Base-by-base conservation (phyloP, 129 eudicot genomes). In the Cynara cardunculus region DNA sequence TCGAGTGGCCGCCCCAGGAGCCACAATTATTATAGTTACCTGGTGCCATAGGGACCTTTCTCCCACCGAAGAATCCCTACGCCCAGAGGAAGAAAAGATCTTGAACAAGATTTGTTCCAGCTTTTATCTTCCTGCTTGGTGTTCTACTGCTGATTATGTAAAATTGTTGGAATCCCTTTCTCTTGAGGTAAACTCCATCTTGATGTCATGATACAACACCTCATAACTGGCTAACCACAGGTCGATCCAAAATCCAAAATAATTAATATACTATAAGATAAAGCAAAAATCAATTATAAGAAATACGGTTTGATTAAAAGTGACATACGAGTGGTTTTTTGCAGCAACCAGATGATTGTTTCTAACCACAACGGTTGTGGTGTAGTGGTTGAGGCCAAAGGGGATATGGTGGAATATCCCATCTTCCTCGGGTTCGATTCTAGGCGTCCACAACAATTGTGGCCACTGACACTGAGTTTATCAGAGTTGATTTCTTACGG, bases 1-100 rank as follows among this genome's bases (percentile, higher is more conserved):
- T 66, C 89, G 97, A 82, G 98, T 94, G 59, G 97, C 94, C 14
- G 97, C 97, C 4, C 98, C 98, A 1, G 96, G 98, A 59, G 98
- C 91, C 44, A 91, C 91, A 7, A 92, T 91, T 66, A 94, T 91
- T 30, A 87, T 94, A 65, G 96, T 94, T 41, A 94, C 98, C 76
- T 92, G 98, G 98, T 94, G 97, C 80, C 98, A 91, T 62, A 90
- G 98, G 83, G 90, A 90, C 71, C 96, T 91, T 79, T 85, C 89
- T 39, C 90, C 97, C 46, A 73, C 80, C 1, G 98, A 90, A 82
- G 87, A 88, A 37, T 90, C 98, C 37, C 83, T 94, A 39, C 78
- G 82, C 18, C 90, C 92, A 0, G 92, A 94, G 69, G 97, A 94
- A 84, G 73, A 86, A 81, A 77, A 90, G 24, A 83, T 92, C 71